These are phyloP conservation scores for Colletotrichum coccodes DNA, from an alignment of 2,329 filamentous ascomycete species.

Conservation along the genomic window DNA sequence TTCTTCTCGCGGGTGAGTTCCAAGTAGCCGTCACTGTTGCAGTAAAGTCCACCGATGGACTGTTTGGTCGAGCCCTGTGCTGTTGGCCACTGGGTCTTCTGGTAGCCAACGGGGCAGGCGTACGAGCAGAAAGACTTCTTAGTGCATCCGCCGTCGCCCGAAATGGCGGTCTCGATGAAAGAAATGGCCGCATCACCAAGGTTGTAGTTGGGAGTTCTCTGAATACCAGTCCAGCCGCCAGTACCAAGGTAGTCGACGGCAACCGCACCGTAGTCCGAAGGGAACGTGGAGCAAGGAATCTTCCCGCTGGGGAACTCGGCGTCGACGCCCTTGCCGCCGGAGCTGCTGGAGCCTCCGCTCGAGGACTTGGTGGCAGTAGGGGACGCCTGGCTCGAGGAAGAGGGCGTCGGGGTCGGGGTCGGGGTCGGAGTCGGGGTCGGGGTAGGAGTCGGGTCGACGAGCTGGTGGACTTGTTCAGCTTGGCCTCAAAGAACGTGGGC, in stretches of 20 bases:
- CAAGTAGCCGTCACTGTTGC: constrained; percentile 78
- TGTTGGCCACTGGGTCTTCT: constrained; percentile 90
- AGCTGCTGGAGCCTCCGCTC: constrained; percentile 36
- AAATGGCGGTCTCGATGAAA: constrained; percentile 72
- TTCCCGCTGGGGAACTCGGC: constrained; percentile 80
- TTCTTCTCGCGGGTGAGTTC: constrained; percentile 77
- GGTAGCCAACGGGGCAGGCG: constrained; percentile 88
- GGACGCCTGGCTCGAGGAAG: constrained; percentile 38
- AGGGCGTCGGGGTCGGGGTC: constrained; percentile 30
- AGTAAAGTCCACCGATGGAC: constrained; percentile 89
- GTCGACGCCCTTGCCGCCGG: constrained; percentile 64
- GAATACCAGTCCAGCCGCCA: constrained; percentile 83
- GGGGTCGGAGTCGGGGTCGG: constrained; percentile 40
- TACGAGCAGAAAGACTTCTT: constrained; percentile 86
- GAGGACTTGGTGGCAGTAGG: constrained; percentile 39
- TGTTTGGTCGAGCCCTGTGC: constrained; percentile 82
- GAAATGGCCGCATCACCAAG: constrained; percentile 63
- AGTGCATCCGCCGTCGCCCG: constrained; percentile 66
- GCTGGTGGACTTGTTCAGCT: constrained; percentile 44
- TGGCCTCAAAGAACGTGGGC: constrained; percentile 64
- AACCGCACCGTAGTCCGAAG: constrained; percentile 83
- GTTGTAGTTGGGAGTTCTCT: constrained; percentile 67
- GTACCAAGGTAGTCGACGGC: constrained; percentile 74
- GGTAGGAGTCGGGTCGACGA: constrained; percentile 42
- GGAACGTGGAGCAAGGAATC: constrained; percentile 78